A percentile compares a stretch with the other conserved stretches of the same genome.
Conservation (phyloP, 2,329 filamentous ascomycete genomes). For the Rhynchosporium graminicola region DNA sequence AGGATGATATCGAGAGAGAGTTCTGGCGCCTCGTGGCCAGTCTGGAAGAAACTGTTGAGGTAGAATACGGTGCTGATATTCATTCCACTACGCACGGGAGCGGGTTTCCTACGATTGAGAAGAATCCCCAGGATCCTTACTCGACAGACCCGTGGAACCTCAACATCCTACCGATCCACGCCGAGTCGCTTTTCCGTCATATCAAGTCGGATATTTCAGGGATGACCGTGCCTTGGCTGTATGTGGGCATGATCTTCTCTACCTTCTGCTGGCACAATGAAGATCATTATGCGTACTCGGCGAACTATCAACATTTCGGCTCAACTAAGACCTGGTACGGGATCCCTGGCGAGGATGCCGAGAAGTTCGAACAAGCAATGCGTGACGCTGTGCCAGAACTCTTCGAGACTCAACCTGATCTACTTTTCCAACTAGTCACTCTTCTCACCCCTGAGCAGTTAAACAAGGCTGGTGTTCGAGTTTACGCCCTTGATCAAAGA, state of each 20-base stretch:
- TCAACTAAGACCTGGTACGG: slow-evolving; percentile 99
- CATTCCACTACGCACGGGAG: slow-evolving; percentile 98
- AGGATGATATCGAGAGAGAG: slow-evolving; percentile 93
- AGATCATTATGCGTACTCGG: slow-evolving; percentile 95
- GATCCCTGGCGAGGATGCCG: slow-evolving; percentile 88
- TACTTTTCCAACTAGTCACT: slow-evolving; percentile 96
- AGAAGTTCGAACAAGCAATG: slow-evolving; percentile 96
- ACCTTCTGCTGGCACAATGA: slow-evolving; percentile 99
- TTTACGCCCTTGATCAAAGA: slow-evolving; percentile 93
- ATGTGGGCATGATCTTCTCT: slow-evolving; percentile 99
- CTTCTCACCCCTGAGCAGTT: slow-evolving; percentile 90
- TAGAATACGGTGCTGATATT: slow-evolving; percentile 97
- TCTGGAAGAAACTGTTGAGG: slow-evolving; percentile 92
- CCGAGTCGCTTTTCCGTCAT: slow-evolving; percentile 90
- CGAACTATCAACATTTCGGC: slow-evolving; percentile 97
- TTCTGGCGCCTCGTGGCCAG: slow-evolving; percentile 96
- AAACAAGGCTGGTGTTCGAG: slow-evolving; percentile 86
- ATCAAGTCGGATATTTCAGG: slow-evolving; percentile 98
- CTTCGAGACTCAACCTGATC: slow-evolving; percentile 94
- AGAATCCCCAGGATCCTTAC: slow-evolving; percentile 83
- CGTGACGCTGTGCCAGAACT: slow-evolving; percentile 90
- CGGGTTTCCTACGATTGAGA: slow-evolving; percentile 92
- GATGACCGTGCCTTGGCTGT: slow-evolving; percentile 99
- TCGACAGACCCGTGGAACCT: slow-evolving; percentile 94
- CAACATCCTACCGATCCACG: slow-evolving; percentile 85